These are phyloP conservation scores for Nicotiana tomentosiformis DNA, from an alignment of 257 asterid genomes.

Conservation along the genomic window DNA sequence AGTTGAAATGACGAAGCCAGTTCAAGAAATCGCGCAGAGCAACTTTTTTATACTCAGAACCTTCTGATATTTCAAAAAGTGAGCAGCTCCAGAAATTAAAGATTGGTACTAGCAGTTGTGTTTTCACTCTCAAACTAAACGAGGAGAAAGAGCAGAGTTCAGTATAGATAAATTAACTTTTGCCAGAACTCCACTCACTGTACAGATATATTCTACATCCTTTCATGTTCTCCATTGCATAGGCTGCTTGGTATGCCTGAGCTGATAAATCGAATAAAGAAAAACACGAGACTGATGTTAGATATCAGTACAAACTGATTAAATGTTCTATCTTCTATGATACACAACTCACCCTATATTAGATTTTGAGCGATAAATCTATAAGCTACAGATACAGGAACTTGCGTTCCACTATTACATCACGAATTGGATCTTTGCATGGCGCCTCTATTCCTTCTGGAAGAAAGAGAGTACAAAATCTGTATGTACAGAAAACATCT, in stretches of 20 bases:
- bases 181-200: neutral
- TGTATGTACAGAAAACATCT: conserved; percentile 98
- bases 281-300: neutral
- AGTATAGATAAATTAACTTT: neutral
- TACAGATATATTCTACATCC: neutral
- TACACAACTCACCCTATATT: neutral
- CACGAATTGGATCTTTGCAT: conserved; percentile 10
- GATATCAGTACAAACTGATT: neutral
- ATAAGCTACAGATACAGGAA: conserved; percentile 16
- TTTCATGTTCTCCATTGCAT: conserved; percentile 3
- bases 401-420: conserved; percentile 32
- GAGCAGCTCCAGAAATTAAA: neutral
- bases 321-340: neutral
- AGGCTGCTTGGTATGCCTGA: neutral
- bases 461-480: conserved; percentile 90
- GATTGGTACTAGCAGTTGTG: neutral
- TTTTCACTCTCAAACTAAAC: neutral
- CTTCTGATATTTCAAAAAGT: neutral
- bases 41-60: neutral
- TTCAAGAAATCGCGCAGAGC: neutral
- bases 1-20: neutral
- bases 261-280: neutral
- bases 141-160: neutral
- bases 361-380: neutral
- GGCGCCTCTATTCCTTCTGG: conserved; percentile 73